These are phyloP conservation scores for Carex parvula DNA, from an alignment of 176 grass and related monocot genomes.

Conservation along the genomic window DNA sequence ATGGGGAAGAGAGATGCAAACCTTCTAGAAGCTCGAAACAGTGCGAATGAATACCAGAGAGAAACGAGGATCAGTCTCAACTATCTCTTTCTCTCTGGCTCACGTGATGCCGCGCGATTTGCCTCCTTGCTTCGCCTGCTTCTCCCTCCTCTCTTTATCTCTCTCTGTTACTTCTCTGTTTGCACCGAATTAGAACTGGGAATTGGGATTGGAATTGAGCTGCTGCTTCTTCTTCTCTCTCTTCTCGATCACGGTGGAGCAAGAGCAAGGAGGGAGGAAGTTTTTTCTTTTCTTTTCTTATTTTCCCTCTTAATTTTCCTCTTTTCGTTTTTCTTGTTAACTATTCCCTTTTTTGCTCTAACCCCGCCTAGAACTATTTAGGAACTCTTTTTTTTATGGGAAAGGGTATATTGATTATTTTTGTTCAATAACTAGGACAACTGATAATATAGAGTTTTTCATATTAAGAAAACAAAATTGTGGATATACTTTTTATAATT, in stretches of 20 bases:
- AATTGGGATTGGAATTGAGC: conserved; percentile 19
- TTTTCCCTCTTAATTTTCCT: conserved; percentile 13
- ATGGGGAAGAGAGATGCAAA: not conserved
- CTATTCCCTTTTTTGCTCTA: conserved; percentile 12
- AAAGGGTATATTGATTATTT: not conserved
- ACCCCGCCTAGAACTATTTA: conserved; percentile 5
- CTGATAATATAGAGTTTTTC: not conserved
- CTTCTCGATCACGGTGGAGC: conserved; percentile 27
- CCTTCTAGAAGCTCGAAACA: conserved; percentile 25
- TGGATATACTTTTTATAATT: not conserved
- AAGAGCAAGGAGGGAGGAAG: conserved; percentile 16
- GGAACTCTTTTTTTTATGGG: not conserved
- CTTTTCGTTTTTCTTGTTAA: conserved; percentile 25
- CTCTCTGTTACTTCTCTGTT: not conserved
- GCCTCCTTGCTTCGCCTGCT: not conserved
- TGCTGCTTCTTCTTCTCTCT: conserved; percentile 5
- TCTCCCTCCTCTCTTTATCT: not conserved
- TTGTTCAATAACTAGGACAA: not conserved
- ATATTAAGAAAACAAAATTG: not conserved
- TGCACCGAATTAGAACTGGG: not conserved
- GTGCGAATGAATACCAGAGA: conserved; percentile 20
- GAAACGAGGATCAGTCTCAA: conserved; percentile 12
- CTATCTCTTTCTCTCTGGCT: not conserved
- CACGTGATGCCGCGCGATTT: conserved; percentile 4
- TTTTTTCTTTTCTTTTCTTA: conserved; percentile 10